Base-by-base conservation (phyloP, 2,329 filamentous ascomycete genomes). In the Fusarium vanettenii region DNA sequence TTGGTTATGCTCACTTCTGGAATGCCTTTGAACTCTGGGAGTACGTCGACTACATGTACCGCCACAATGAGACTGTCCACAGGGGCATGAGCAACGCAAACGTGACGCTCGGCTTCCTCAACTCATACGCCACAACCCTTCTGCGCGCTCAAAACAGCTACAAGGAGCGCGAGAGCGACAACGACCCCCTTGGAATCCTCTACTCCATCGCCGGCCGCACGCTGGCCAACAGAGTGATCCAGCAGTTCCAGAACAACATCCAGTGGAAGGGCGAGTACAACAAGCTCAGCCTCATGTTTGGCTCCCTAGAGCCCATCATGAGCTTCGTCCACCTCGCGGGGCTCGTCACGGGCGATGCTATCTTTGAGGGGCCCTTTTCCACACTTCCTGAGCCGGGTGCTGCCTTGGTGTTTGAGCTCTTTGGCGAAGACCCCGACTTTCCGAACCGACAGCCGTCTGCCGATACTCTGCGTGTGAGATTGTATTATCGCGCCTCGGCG, bases 381-480 rank as follows among this genome's bases (percentile, higher is more conserved):
- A 72, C 69, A 3, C 68, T 91, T 16, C 91, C 93, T 0, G 88
- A 92, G 73, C 94, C 95, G 41, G 95, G 94, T 0, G 92, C 91
- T 1, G 89, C 90, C 45, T 92, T 97, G 88, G 86, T 89, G 0
- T 95, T 97, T 79, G 95, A 98, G 84, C 81, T 92, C 20, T 81
- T 86, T 37, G 81, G 82, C 13, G 72, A 81, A 18, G 67, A 81
- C 22, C 50, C 72, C 5, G 64, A 75, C 6, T 66, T 67, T 50
- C 69, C 62, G 62, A 73, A 45, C 72, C 74, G 29, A 27, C 69
- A 68, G 67, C 85, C 85, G 0, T 56, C 72, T 3, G 66, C 74
- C 0, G 77, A 83, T 11, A 83, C 87, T 22, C 81, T 91, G 18
- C 85, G 81, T 66, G 86, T 92, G 6, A 87, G 89, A n/a, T 90